Evolutionary conservation across 1,284 basidiomycete genomes (phyloP), one percentile per base, ranked within the genome.

Genomic region (Ustilago vetiveriae): DNA sequence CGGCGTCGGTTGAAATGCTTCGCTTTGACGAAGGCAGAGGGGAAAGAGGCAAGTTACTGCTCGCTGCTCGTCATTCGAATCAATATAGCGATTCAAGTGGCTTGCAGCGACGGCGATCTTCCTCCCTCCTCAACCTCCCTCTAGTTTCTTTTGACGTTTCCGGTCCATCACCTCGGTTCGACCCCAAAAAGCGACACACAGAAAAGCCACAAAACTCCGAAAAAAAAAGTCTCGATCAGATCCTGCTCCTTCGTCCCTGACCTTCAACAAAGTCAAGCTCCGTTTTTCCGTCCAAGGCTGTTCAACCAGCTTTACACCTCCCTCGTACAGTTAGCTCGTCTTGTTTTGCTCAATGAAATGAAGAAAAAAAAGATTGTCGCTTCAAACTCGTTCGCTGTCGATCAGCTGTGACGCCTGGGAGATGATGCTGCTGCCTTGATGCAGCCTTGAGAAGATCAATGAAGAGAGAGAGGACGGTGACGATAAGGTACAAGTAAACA

Each of bases 1-100:
- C 44, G 74, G 74, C 22, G 74, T 76, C 24, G 74, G 74, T 30
- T 76, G 49, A 75, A 17, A 7, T 11, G 14, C 0, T n/a, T 6
- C 16, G 7, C 3, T n/a, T n/a, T n/a, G n/a, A n/a, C n/a, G n/a
- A n/a, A n/a, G n/a, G n/a, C n/a, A n/a, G n/a, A 22, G 11, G 6
- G 23, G 39, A 6, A 17, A 13, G 9, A 23, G 17, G 30, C 27
- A 17, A 13, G 27, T 29, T 6, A 29, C 27, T 29, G 27, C 13
- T 29, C 6, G 27, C 27, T 29, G 27, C 27, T n/a, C n/a, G n/a
- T n/a, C n/a, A n/a, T n/a, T n/a, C n/a, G n/a, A n/a, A n/a, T n/a
- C n/a, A n/a, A n/a, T n/a, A n/a, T n/a, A n/a, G n/a, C n/a, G n/a
- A n/a, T n/a, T n/a, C n/a, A n/a, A n/a, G n/a, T n/a, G n/a, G n/a